A percentile compares a stretch with the other conserved stretches of the same genome.
These are phyloP conservation scores for Umbelopsis sp. DNA, from an alignment of 192 early-diverging fungal genomes.

Conservation along the genomic window DNA sequence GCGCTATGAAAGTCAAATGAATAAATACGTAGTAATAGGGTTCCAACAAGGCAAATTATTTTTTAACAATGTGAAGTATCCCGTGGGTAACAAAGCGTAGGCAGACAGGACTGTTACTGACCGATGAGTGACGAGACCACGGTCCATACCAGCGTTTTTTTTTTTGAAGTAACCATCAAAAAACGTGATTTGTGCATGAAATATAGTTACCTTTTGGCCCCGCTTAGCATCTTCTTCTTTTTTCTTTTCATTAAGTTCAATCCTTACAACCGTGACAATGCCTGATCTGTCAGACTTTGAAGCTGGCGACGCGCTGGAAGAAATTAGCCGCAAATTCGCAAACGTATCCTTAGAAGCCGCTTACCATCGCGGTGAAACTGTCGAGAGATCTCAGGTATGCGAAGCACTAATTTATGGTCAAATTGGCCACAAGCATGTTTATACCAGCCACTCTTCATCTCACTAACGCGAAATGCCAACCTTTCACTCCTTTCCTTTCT, in stretches of 20 bases:
- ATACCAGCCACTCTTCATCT: not conserved
- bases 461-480: not conserved
- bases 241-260: not conserved
- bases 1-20: too few relatives aligned
- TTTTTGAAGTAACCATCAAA: not conserved
- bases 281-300: conserved; percentile 29
- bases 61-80: too few relatives aligned
- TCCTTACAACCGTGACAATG: not conserved
- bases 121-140: conserved; percentile 16
- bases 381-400: conserved; percentile 24
- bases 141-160: not conserved
- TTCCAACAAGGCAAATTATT: too few relatives aligned
- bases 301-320: conserved; percentile 26
- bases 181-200: conserved; percentile 18
- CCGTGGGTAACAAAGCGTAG: not conserved
- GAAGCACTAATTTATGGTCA: not conserved
- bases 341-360: conserved; percentile 26
- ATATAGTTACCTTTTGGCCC: not conserved
- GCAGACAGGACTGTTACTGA: not conserved
- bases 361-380: conserved; percentile 6
- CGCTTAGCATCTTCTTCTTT: not conserved
- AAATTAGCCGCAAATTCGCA: conserved; percentile 36
- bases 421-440: not conserved
- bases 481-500: not conserved
- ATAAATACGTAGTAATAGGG: too few relatives aligned